These are phyloP conservation scores for Podaxis mareebaensis DNA, from an alignment of 768 basidiomycete genomes.

Conservation along the genomic window DNA sequence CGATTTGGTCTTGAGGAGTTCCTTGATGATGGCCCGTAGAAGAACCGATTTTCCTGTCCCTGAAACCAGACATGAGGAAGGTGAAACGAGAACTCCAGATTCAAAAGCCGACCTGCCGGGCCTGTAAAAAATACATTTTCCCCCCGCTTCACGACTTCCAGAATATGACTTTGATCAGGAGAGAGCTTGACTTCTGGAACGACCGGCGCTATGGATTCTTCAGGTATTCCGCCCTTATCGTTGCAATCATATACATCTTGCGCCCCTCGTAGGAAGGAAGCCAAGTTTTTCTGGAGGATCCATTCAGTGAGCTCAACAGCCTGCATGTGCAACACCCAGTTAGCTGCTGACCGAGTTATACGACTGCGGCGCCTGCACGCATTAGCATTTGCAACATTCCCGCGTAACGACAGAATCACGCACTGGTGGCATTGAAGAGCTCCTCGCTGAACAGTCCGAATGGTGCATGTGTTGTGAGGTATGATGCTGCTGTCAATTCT, in stretches of 20 bases:
- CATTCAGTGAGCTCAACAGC: too few relatives aligned
- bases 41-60: constrained; percentile 76
- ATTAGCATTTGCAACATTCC: too few relatives aligned
- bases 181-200: constrained; percentile 27
- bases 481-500: too few relatives aligned
- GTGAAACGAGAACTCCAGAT: neutral
- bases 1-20: constrained; percentile 27
- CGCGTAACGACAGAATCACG: too few relatives aligned
- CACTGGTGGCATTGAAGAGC: too few relatives aligned
- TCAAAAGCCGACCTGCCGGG: constrained; percentile 52
- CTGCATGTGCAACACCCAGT: too few relatives aligned
- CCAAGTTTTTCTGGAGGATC: too few relatives aligned
- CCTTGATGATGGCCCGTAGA: constrained; percentile 59
- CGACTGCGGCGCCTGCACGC: too few relatives aligned
- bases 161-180: constrained; percentile 40
- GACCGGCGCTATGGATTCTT: neutral
- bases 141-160: constrained; percentile 49
- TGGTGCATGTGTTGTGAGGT: too few relatives aligned
- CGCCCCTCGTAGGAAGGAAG: too few relatives aligned
- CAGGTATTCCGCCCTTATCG: neutral
- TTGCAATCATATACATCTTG: neutral
- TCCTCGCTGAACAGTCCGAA: too few relatives aligned
- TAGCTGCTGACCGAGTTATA: too few relatives aligned
- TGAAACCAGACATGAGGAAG: constrained; percentile 20
- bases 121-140: constrained; percentile 76